Evolutionary conservation across 352 stramenopile species (phyloP).

Genomic region (Pythium insidiosum): DNA sequence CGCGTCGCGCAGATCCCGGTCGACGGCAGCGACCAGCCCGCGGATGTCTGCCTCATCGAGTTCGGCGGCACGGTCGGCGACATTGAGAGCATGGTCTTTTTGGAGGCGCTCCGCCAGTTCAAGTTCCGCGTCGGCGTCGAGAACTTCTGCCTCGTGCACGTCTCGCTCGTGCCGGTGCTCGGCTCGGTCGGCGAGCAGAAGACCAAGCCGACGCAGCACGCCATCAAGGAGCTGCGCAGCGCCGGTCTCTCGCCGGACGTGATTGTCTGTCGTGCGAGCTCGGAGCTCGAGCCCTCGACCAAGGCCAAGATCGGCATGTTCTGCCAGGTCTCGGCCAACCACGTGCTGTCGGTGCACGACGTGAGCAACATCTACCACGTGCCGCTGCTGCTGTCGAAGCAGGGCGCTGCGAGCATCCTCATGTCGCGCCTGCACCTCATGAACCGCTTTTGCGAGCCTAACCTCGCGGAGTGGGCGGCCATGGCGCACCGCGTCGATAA

Average conservation of each 20-base stretch:
- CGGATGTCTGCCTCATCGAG: slow-evolving; percentile 99
- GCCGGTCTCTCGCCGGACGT: slow-evolving; percentile 95
- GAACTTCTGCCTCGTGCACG: slow-evolving; percentile 99
- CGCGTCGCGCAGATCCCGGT: slow-evolving; percentile 94
- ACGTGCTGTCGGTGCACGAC: slow-evolving; percentile 98
- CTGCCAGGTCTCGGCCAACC: slow-evolving; percentile 93
- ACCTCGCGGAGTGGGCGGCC: slow-evolving; percentile 72
- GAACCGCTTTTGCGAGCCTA: slow-evolving; percentile 68
- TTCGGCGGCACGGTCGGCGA: slow-evolving; percentile 99
- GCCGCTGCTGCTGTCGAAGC: slow-evolving; percentile 94
- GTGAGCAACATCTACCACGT: slow-evolving; percentile 99
- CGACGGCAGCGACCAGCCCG: slow-evolving; percentile 64
- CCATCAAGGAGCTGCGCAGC: slow-evolving; percentile 96
- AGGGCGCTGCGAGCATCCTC: slow-evolving; percentile 92
- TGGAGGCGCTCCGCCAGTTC: slow-evolving; percentile 99
- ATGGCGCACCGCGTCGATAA: slow-evolving; percentile 94
- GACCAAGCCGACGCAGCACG: slow-evolving; percentile 99
- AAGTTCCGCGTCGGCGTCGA: slow-evolving; percentile 96
- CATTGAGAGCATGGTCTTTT: slow-evolving; percentile 99
- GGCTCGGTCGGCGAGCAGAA: slow-evolving; percentile 99
- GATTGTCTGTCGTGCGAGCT: slow-evolving; percentile 94
- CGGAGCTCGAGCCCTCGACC: slow-evolving; percentile 90
- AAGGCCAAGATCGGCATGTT: slow-evolving; percentile 98
- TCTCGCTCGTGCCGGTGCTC: slow-evolving; percentile 97
- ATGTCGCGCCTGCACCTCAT: slow-evolving; percentile 91